Evolutionary conservation across 1,284 basidiomycete species (phyloP), one percentile per base, ranked within the genome.

Genomic region (Ceratobasidium sp.): DNA sequence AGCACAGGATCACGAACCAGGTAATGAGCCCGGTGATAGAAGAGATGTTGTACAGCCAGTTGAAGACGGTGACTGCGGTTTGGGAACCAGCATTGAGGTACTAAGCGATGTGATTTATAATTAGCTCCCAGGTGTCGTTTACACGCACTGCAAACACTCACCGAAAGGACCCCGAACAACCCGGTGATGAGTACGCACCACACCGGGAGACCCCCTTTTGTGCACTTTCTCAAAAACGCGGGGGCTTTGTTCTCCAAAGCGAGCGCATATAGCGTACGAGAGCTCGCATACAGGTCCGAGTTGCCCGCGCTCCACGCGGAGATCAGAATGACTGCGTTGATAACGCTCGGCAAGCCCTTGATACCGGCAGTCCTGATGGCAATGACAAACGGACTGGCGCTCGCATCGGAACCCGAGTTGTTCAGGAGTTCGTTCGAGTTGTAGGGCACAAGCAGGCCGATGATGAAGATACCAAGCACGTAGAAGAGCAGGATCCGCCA

Each of bases 21-120:
- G 87, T 88, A 62, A 92, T 84, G 71, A 93, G 82, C 24, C 90
- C 89, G 0, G 90, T 89, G 74, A 92, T 88, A 9, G 90, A 88
- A 6, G 88, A 89, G 64, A 92, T 82, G 79, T 90, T 89, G 78
- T 90, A 85, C 43, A 90, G 82, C 89, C 83, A 84, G 76, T 80
- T 78, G 77, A 84, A 84, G 41, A 78, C 59, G 16, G 75, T 76
- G 5, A 74, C 76, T 8, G 74, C 74, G 14, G 66, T 59, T 31
- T 41, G 27, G 65, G 76, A 56, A 53, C 78, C 77, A 63, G 77
- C 77, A 39, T 79, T 81, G 77, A 86, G 80, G 81, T 84, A 86
- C 65, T 69, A 37, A 34, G n/a, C 22, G 24, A 39, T 22, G 3
- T 2, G 3, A 24, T 29, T 51, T 34, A 66, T 37, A 43, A 31